Base-by-base conservation (phyloP, 2,329 filamentous ascomycete genomes). In the Cladosporium sp. region DNA sequence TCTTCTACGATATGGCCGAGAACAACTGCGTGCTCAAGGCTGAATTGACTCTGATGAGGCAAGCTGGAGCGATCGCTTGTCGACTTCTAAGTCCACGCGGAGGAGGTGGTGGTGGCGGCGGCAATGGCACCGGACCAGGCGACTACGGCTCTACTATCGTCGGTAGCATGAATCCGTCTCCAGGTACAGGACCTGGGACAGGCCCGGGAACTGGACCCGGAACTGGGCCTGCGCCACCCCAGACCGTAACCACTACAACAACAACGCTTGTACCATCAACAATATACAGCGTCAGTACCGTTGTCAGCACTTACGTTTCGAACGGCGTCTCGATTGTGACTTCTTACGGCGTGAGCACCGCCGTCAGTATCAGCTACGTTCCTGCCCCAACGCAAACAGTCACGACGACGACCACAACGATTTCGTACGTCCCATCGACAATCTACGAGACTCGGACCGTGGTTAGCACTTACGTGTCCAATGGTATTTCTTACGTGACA, bases 301-400 rank as follows among this genome's bases (percentile, higher is more conserved):
- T 54, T 0, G 54, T 63, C 33, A 61, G 58, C 9, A 63, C 63
- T 11, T 56, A 57, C 34, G 52, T 61, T 35, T 60, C 59, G 10
- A 58, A 63, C 28, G 63, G 63, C 46, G 54, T 60, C n/a, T 60
- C 62, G 6, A 52, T 55, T 18, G 18, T 57, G 4, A 57, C 56
- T 3, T 61, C 61, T 32, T 63, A 63, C 53, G 63, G 60, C 13
- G 56, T 66, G 41, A 58, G 57, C 22, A 66, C 63, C 6, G 61
- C 53, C 7, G 43, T 64, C 38, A 56, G 54, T 16, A 51, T 65
- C 14, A 52, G 56, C 37, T 62, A 60, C 38, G 18, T 58, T 11
- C 59, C 59, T 8, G 61, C 53, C n/a, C 33, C 52, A 0, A 60
- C 62, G 0, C 52, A 46, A 18, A 66, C 64, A 1, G 55, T 63